A percentile compares a stretch with the other conserved stretches of the same genome.
phyloP scores from a whole-genome alignment of 1,284 basidiomycete genomes.

The Sutorius eximius region DNA sequence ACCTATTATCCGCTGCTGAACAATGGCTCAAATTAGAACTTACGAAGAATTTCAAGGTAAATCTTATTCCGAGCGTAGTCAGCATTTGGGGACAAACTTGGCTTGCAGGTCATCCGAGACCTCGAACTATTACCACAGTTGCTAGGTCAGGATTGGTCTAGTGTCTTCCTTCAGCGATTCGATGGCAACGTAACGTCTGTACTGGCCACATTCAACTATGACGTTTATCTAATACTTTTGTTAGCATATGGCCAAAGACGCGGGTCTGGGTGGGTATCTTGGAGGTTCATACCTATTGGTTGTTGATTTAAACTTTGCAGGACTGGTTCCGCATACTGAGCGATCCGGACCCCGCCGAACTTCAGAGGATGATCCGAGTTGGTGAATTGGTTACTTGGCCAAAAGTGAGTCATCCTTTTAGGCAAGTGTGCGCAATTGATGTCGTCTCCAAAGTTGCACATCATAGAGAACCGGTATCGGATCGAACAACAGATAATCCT shows the following conservation, averaged over 20 bases:
- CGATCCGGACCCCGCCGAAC: slow-evolving; percentile 78
- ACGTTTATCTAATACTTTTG: slow-evolving; percentile 32
- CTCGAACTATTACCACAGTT: slow-evolving; percentile 87
- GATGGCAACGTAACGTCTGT: slow-evolving; percentile 80
- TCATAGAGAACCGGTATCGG: slow-evolving; percentile 83
- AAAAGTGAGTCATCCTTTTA: slow-evolving; percentile 56
- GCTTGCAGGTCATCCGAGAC: slow-evolving; percentile 78
- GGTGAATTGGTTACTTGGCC: slow-evolving; percentile 96
- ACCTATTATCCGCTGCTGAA: slow-evolving; percentile 87
- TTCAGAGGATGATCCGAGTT: slow-evolving; percentile 81
- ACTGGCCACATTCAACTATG: neutral
- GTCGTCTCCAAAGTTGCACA: slow-evolving; percentile 65
- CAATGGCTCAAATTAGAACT: slow-evolving; percentile 94
- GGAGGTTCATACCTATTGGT: neutral
- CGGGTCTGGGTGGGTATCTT: slow-evolving; percentile 57
- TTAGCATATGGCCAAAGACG: slow-evolving; percentile 85
- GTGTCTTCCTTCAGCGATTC: slow-evolving; percentile 89
- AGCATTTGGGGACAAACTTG: neutral
- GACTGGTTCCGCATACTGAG: slow-evolving; percentile 86
- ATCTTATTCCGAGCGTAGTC: neutral
- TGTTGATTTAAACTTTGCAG: slow-evolving; percentile 35
- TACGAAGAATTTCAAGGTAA: slow-evolving; percentile 90
- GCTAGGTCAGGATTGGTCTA: slow-evolving; percentile 92
- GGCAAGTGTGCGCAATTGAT: slow-evolving; percentile 2
- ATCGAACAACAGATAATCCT: slow-evolving; percentile 82